Conservation (phyloP, 108 stramenopile species). For the Cylindrotheca fusiformis region DNA sequence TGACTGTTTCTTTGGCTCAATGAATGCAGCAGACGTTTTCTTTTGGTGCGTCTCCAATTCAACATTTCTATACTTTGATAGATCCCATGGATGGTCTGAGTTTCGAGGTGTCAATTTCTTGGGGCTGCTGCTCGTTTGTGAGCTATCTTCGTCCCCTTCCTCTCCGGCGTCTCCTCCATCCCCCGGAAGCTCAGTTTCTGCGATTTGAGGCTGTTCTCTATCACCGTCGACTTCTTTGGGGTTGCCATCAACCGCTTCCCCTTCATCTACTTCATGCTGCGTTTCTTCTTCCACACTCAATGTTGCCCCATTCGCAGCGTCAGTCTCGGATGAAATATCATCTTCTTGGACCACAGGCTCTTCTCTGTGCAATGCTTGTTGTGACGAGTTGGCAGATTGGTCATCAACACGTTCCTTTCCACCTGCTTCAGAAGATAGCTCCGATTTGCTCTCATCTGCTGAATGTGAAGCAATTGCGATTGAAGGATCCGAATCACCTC, state of each 20-base stretch:
- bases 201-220: no score
- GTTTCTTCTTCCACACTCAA: neutral
- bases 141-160: neutral
- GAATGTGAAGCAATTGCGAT: no score
- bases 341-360: neutral
- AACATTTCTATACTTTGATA: constrained; percentile 22
- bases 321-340: neutral
- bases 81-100: constrained; percentile 29
- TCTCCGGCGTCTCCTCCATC: constrained; percentile 7
- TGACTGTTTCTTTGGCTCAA: neutral
- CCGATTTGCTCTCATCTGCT: no score
- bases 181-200: no score
- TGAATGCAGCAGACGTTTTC: neutral
- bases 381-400: no score
- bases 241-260: no score
- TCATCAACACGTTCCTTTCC: no score
- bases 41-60: constrained; percentile 3
- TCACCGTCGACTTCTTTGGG: no score
- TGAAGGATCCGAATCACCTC: no score
- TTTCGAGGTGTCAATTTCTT: neutral
- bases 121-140: neutral
- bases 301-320: neutral
- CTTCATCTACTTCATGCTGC: neutral
- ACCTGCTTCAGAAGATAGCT: no score
- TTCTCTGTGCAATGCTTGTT: neutral